A percentile compares a stretch with the other conserved stretches of the same genome.
These are phyloP conservation scores for Debaryomycetaceae sp. DNA, from an alignment of 1,139 yeast genomes.

Conservation along the genomic window DNA sequence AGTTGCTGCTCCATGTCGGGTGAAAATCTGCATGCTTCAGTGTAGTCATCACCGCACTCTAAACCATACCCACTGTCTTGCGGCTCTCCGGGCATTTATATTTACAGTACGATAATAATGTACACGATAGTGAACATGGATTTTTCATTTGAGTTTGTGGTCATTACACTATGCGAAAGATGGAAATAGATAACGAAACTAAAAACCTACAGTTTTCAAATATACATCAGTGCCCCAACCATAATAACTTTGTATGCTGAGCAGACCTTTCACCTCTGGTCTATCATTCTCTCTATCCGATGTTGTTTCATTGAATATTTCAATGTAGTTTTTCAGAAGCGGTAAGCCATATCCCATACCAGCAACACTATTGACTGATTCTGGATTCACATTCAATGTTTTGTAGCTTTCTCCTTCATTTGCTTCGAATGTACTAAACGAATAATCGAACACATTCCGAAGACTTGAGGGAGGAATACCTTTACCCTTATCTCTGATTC, in stretches of 20 bases:
- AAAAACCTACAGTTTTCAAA: constrained; percentile 22
- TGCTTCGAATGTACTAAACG: constrained; percentile 73
- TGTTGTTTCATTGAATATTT: constrained; percentile 38
- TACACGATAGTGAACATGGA: no score
- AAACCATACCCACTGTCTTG: no score
- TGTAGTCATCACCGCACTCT: no score
- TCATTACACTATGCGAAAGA: not conserved
- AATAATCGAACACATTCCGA: constrained; percentile 73
- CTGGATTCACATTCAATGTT: constrained; percentile 69
- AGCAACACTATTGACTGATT: constrained; percentile 75
- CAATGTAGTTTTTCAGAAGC: constrained; percentile 58
- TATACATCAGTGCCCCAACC: constrained; percentile 74
- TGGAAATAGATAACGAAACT: not conserved
- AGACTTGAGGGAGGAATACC: constrained; percentile 73
- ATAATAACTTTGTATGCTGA: constrained; percentile 72
- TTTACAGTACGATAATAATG: no score
- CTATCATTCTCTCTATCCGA: constrained; percentile 12
- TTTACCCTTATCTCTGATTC: constrained; percentile 84
- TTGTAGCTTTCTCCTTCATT: constrained; percentile 56
- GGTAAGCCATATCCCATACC: constrained; percentile 98
- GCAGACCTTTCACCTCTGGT: constrained; percentile 50
- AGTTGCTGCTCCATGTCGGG: not conserved
- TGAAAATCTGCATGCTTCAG: no score
- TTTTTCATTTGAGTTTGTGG: not conserved
- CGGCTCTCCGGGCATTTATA: no score